phyloP scores from a whole-genome alignment of 140 eudicot genomes.

The Cichorium intybus region DNA sequence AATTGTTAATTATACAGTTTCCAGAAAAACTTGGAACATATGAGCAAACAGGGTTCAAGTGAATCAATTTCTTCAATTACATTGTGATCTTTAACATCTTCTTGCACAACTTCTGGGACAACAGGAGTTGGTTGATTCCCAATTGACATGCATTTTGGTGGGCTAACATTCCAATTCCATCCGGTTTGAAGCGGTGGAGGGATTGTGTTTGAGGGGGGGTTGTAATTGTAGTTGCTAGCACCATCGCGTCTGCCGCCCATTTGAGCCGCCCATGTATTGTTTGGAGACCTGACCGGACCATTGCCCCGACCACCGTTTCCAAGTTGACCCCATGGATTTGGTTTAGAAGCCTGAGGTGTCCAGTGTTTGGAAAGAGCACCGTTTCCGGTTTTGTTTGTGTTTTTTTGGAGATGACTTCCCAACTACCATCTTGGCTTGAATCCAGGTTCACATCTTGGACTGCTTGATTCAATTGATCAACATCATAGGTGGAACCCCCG shows the following conservation, averaged over 20 bases:
- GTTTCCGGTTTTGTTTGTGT: constrained; percentile 37
- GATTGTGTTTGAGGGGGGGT: constrained; percentile 2
- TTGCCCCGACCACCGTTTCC: constrained; percentile 37
- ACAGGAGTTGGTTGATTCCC: too few relatives aligned
- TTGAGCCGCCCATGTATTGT: constrained; percentile 27
- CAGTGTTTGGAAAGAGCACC: constrained; percentile 24
- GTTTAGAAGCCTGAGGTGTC: constrained; percentile 30
- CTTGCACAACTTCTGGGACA: not conserved
- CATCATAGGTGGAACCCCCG: constrained; percentile 16
- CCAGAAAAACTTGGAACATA: too few relatives aligned
- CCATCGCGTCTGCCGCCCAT: constrained; percentile 47
- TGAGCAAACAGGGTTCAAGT: too few relatives aligned
- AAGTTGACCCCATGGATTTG: constrained; percentile 49
- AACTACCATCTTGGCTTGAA: constrained; percentile 42
- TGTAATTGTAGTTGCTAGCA: too few relatives aligned
- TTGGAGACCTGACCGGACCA: constrained; percentile 29
- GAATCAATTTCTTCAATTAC: constrained; percentile 41
- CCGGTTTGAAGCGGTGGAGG: constrained; percentile 30
- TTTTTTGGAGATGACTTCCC: constrained; percentile 56
- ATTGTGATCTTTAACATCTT: constrained; percentile 19
- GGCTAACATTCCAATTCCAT: constrained; percentile 32
- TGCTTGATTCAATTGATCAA: constrained; percentile 37
- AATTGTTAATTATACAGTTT: constrained; percentile 45
- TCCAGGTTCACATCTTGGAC: constrained; percentile 43
- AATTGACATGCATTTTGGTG: not conserved